phyloP scores from a whole-genome alignment of 2,329 filamentous ascomycete genomes.

The Aspergillus sojae region DNA sequence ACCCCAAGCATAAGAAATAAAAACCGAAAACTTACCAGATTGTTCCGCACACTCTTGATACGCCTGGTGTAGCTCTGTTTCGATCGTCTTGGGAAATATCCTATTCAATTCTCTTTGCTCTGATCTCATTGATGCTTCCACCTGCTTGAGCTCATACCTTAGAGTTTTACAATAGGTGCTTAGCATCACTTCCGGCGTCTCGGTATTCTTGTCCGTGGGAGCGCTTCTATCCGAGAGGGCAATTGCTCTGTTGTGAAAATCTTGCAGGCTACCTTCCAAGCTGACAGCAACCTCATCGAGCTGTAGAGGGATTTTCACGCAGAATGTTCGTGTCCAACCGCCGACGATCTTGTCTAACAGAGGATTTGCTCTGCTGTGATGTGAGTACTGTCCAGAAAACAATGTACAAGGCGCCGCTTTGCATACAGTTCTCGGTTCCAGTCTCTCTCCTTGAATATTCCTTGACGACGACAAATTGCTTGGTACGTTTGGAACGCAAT shows the following conservation, averaged over 20 bases:
- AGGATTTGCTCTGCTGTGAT: conserved; percentile 24
- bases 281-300: background rate
- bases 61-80: background rate
- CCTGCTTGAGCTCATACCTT: background rate
- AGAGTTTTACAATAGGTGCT: background rate
- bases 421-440: conserved; percentile 27
- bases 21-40: background rate
- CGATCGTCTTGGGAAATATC: conserved; percentile 3
- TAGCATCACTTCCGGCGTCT: background rate
- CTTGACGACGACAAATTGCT: conserved; percentile 56
- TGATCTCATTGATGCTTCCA: background rate
- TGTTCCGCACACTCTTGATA: conserved; percentile 6
- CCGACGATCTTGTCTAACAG: conserved; percentile 2
- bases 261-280: background rate
- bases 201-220: background rate
- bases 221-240: background rate
- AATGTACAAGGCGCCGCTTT: background rate
- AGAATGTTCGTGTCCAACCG: background rate
- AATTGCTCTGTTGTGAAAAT: conserved; percentile 6
- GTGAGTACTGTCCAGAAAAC: background rate
- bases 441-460: conserved; percentile 37
- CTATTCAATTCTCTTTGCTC: conserved; percentile 2
- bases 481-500: conserved; percentile 58
- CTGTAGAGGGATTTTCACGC: background rate
- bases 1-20: too few relatives aligned